A percentile compares a stretch with the other conserved stretches of the same genome.
phyloP scores from a whole-genome alignment of 2,329 filamentous ascomycete species.

The Magnaporthiopsis rhizophila region DNA sequence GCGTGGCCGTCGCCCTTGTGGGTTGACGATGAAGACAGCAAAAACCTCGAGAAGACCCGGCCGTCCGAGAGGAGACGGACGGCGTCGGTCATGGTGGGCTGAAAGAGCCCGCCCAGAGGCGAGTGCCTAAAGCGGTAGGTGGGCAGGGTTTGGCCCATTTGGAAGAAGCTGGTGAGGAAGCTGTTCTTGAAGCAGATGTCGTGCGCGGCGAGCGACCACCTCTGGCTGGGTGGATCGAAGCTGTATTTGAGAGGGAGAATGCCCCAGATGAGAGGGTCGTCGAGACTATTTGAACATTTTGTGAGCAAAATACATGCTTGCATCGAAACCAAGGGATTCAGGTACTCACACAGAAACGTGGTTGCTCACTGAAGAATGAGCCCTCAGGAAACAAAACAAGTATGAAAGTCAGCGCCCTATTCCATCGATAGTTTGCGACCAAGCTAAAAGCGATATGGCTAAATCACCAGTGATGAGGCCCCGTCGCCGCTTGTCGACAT shows the following conservation, averaged over 20 bases:
- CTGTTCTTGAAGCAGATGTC: conserved; percentile 79
- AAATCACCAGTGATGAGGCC: conserved; percentile 73
- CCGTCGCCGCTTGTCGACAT: conserved; percentile 57
- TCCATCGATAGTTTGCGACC: not conserved
- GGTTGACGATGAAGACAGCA: not conserved
- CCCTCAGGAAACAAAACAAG: conserved; percentile 11
- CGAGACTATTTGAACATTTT: conserved; percentile 51
- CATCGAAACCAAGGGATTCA: not conserved
- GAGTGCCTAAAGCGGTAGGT: conserved; percentile 79
- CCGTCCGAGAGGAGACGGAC: conserved; percentile 60
- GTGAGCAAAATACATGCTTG: not conserved
- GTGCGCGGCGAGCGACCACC: conserved; percentile 87
- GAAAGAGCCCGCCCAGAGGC: conserved; percentile 73
- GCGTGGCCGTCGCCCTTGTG: conserved; percentile 1
- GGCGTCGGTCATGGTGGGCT: conserved; percentile 79
- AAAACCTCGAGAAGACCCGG: conserved; percentile 4
- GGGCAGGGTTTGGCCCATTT: conserved; percentile 79
- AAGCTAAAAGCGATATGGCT: conserved; percentile 4
- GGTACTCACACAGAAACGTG: conserved; percentile 77
- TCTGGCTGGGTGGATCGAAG: conserved; percentile 64
- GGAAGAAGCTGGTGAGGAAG: conserved; percentile 70
- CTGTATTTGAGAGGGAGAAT: conserved; percentile 68
- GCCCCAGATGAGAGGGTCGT: conserved; percentile 94
- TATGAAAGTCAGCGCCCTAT: conserved; percentile 5
- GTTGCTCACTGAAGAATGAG: conserved; percentile 59